Conservation (phyloP, 306 rosid species). For the Parietaria judaica region DNA sequence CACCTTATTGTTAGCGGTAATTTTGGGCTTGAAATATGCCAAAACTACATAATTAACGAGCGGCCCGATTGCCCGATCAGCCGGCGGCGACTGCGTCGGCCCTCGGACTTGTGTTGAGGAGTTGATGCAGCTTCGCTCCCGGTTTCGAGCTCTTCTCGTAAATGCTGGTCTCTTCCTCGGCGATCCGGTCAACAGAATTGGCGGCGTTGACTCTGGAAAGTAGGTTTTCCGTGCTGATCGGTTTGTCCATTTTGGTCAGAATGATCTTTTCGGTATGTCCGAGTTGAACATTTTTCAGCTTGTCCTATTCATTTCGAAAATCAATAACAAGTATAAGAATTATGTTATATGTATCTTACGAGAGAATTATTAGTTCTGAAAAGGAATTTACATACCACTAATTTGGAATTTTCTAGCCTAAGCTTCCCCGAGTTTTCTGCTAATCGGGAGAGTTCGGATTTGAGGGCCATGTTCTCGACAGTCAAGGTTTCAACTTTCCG, state of each 20-base stretch:
- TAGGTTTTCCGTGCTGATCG: slow-evolving; percentile 63
- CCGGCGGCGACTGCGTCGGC: slow-evolving; percentile 86
- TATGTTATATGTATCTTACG: too few species aligned
- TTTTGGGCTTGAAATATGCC: slow-evolving; percentile 94
- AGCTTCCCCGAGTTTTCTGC: slow-evolving; percentile 58
- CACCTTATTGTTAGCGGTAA: slow-evolving; percentile 60
- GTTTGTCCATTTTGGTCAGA: slow-evolving; percentile 40
- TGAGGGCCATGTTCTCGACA: slow-evolving; percentile 50
- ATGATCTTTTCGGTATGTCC: slow-evolving; percentile 48
- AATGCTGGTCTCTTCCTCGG: slow-evolving; percentile 46
- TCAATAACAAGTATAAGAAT: neutral
- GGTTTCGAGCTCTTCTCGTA: slow-evolving; percentile 59
- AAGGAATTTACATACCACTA: slow-evolving; percentile 37
- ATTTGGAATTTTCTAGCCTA: slow-evolving; percentile 60
- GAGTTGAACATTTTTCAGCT: slow-evolving; percentile 44
- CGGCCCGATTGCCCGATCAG: slow-evolving; percentile 36
- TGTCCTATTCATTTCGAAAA: slow-evolving; percentile 40
- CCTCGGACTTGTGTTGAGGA: slow-evolving; percentile 69
- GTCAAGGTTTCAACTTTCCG: slow-evolving; percentile 54
- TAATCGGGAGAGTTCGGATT: slow-evolving; percentile 56
- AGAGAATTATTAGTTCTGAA: neutral
- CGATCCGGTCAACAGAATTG: slow-evolving; percentile 38
- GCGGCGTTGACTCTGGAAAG: slow-evolving; percentile 65
- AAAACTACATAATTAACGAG: slow-evolving; percentile 59
- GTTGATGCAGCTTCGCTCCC: slow-evolving; percentile 81